Evolutionary conservation across 2,329 filamentous ascomycete species (phyloP).

Genomic region (Laburnicola sp.): DNA sequence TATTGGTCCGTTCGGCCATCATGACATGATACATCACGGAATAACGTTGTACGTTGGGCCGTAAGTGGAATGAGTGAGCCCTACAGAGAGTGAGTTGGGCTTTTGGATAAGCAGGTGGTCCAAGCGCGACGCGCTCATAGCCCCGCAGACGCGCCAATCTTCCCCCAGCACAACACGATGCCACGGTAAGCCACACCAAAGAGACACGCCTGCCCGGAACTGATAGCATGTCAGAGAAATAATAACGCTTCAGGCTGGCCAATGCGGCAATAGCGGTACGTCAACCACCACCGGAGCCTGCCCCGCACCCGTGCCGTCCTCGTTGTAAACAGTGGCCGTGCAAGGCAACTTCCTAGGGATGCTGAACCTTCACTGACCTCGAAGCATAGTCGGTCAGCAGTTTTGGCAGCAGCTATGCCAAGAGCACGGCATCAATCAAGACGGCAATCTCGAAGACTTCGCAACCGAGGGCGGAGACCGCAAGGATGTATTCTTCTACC

Average conservation of each 20-base stretch:
- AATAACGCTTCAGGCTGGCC: slow-evolving; percentile 97
- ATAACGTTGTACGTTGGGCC: no score
- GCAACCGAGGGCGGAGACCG: slow-evolving; percentile 96
- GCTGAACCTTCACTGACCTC: slow-evolving; percentile 3
- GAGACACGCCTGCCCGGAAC: background rate
- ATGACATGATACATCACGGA: no score
- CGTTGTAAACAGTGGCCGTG: background rate
- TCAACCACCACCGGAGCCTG: slow-evolving; percentile 36
- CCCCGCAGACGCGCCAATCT: slow-evolving; percentile 40
- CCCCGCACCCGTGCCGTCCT: slow-evolving; percentile 1
- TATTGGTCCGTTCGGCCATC: no score
- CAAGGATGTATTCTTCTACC: slow-evolving; percentile 99
- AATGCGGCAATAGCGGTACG: slow-evolving; percentile 98
- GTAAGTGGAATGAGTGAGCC: no score
- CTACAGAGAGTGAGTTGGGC: no score
- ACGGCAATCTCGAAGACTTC: slow-evolving; percentile 96
- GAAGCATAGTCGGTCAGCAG: slow-evolving; percentile 79
- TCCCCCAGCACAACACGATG: slow-evolving; percentile 37
- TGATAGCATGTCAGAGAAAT: slow-evolving; percentile 73
- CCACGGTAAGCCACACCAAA: slow-evolving; percentile 34
- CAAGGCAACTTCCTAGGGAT: slow-evolving; percentile 39
- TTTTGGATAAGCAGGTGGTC: no score
- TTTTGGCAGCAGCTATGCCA: slow-evolving; percentile 99
- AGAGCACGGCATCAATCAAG: slow-evolving; percentile 96
- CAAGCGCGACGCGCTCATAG: slow-evolving; percentile 23